phyloP scores from a whole-genome alignment of 1,284 basidiomycete genomes.

The Spongispora temasekensis region DNA sequence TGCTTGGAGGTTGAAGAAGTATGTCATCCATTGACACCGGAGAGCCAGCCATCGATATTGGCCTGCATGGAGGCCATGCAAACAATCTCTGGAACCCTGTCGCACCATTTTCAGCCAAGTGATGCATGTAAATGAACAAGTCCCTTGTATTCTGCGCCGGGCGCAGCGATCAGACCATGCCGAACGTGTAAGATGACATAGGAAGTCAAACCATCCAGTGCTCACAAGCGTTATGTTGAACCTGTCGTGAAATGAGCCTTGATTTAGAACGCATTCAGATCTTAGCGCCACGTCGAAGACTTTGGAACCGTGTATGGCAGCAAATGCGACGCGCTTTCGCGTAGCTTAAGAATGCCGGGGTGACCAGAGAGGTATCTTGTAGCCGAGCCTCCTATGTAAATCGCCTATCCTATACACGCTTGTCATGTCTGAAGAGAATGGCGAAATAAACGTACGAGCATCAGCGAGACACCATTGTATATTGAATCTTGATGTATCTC shows the following conservation, averaged over 20 bases:
- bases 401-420: too few relatives aligned
- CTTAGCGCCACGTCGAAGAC: constrained; percentile 1
- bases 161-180: constrained; percentile 4
- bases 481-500: too few relatives aligned
- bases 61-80: constrained; percentile 4
- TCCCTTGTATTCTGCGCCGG: constrained; percentile 12
- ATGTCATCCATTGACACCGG: constrained; percentile 16
- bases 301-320: constrained; percentile 1
- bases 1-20: constrained; percentile 18
- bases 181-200: constrained; percentile 5
- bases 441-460: too few relatives aligned
- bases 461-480: too few relatives aligned
- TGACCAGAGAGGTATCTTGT: too few relatives aligned
- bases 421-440: too few relatives aligned
- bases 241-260: background rate
- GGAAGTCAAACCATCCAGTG: constrained; percentile 32
- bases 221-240: background rate
- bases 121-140: constrained; percentile 3
- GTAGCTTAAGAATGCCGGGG: too few relatives aligned
- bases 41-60: constrained; percentile 16
- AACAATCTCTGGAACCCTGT: constrained; percentile 10
- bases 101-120: constrained; percentile 9
- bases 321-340: too few relatives aligned
- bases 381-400: too few relatives aligned
- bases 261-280: background rate